Evolutionary conservation across 2,329 filamentous ascomycete species (phyloP), one percentile per base, ranked within the genome.

Genomic region (Aspergillus terreus): DNA sequence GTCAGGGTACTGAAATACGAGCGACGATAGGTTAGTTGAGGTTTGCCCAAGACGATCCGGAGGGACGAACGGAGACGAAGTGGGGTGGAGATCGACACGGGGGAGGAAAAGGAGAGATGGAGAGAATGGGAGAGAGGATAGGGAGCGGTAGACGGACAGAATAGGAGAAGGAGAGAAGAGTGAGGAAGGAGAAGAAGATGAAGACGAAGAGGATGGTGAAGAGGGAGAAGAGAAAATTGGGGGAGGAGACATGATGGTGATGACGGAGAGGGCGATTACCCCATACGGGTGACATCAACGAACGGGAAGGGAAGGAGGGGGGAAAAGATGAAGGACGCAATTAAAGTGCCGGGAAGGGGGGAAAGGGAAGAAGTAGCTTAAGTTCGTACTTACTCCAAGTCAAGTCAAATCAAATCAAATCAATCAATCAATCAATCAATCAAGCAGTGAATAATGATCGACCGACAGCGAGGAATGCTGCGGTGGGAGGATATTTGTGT

Each of bases 211-310:
- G 36, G 46, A 46, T 38, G 45, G 45, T 47, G 45, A 32, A 49
- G 45, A 46, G 38, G 43, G 44, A 41, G 17, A 53, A 50, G 17
- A 10, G n/a, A 35, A 45, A 50, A 30, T 6, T 6, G 44, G 48
- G 19, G 45, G 40, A 33, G 9, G 17, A 38, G 47, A 51, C 33
- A 48, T 32, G 19, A 21, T 23, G 50, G 33, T 21, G 40, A 32
- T 10, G 36, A 32, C 41, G 57, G 59, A 63, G 62, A 60, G 53
- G 57, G 54, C 62, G 58, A 65, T 54, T 61, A 46, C 52, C 50
- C 44, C 52, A 50, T 50, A 47, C 42, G 50, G 50, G 47, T 47
- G 50, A 54, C 49, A 54, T 51, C 49, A 48, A 53, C 48, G 46
- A 48, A 53, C 48, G 46, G 42, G 50, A 51, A 52, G 51, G 50